phyloP scores from a whole-genome alignment of 2,329 filamentous ascomycete genomes.

The Parascedosporium putredinis region DNA sequence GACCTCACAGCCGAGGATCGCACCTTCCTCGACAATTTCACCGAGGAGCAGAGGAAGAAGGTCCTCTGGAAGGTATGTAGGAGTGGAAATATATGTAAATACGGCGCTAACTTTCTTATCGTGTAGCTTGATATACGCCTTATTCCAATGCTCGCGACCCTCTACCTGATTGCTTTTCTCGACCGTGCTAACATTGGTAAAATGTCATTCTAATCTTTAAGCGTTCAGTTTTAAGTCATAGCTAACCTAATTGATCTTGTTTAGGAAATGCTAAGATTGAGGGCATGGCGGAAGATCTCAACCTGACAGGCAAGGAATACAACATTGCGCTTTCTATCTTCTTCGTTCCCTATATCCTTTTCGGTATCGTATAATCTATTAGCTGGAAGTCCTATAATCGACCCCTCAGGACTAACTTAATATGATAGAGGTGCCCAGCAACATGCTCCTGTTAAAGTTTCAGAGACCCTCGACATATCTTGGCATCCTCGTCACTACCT shows the following conservation, averaged over 20 bases:
- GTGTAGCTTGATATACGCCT: slow-evolving; percentile 56
- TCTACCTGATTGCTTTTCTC: slow-evolving; percentile 55
- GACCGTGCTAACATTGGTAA: slow-evolving; percentile 63
- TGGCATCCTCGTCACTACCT: slow-evolving; percentile 28
- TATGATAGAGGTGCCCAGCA: slow-evolving; percentile 57
- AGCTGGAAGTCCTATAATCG: no score
- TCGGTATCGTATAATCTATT: slow-evolving; percentile 22
- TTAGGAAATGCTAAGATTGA: slow-evolving; percentile 59
- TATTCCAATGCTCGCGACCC: slow-evolving; percentile 60
- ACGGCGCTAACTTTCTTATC: background rate
- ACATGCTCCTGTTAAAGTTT: slow-evolving; percentile 24
- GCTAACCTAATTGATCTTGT: no score
- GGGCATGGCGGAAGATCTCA: slow-evolving; percentile 50
- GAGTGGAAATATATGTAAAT: background rate
- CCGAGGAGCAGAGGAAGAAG: slow-evolving; percentile 34
- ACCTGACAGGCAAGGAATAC: slow-evolving; percentile 50
- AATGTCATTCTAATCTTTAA: background rate
- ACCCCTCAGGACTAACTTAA: background rate
- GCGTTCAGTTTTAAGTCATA: no score
- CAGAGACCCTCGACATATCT: slow-evolving; percentile 32
- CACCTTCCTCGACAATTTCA: slow-evolving; percentile 21
- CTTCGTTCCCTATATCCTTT: slow-evolving; percentile 66
- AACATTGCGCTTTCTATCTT: slow-evolving; percentile 72
- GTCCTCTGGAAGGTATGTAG: slow-evolving; percentile 45
- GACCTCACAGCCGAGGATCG: slow-evolving; percentile 22